Conservation (phyloP, 2,329 filamentous ascomycete species). For the Raffaelea deltoideospora region DNA sequence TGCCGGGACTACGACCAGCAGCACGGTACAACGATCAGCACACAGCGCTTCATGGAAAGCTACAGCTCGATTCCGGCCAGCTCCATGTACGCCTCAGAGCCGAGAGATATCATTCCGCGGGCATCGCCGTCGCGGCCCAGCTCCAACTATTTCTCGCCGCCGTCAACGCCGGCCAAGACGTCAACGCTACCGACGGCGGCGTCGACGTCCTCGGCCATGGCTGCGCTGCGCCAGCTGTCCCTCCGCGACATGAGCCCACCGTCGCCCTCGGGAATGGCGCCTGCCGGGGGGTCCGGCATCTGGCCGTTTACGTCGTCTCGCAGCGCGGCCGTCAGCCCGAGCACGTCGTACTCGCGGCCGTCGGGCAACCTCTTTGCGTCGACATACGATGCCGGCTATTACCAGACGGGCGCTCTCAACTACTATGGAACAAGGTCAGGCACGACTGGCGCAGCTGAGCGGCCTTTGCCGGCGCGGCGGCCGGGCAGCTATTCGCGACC, state of each 20-base stretch:
- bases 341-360: slow-evolving; percentile 33
- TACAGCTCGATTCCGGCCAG: slow-evolving; percentile 12
- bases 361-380: slow-evolving; percentile 30
- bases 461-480: slow-evolving; percentile 40
- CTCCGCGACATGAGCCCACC: slow-evolving; percentile 39
- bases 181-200: slow-evolving; percentile 23
- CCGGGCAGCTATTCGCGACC: slow-evolving; percentile 39
- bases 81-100: slow-evolving; percentile 33
- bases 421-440: slow-evolving; percentile 22
- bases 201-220: slow-evolving; percentile 32
- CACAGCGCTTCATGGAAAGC: slow-evolving; percentile 6
- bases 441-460: slow-evolving; percentile 22
- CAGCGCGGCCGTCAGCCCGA: slow-evolving; percentile 35
- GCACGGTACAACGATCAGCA: slow-evolving; percentile 10
- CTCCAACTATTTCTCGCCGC: slow-evolving; percentile 39
- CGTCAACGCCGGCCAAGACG: slow-evolving; percentile 29
- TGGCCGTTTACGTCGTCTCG: slow-evolving; percentile 40
- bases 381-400: slow-evolving; percentile 34
- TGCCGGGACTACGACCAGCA: slow-evolving; percentile 39
- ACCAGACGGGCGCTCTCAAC: slow-evolving; percentile 16
- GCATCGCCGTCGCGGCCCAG: slow-evolving; percentile 46
- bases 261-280: slow-evolving; percentile 27
- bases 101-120: slow-evolving; percentile 47
- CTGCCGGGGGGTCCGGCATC: slow-evolving; percentile 24
- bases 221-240: slow-evolving; percentile 38